Conservation (phyloP, 768 basidiomycete genomes). For the Amanita fuliginea region DNA sequence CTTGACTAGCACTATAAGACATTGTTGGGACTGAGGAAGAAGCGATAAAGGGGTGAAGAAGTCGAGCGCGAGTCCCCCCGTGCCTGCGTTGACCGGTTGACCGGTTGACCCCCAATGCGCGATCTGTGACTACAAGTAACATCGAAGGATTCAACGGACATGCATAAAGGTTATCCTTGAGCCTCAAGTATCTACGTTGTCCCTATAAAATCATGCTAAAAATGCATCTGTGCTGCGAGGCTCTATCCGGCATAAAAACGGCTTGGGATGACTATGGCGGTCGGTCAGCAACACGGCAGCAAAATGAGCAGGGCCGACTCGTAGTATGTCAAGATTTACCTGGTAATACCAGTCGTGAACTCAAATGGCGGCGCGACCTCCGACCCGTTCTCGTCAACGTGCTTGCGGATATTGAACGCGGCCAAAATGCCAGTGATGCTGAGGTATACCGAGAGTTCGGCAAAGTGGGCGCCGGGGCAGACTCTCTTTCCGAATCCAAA, state of each 20-base stretch:
- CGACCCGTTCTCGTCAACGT: background rate
- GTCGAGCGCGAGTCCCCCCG: too few relatives aligned
- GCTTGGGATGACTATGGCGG: background rate
- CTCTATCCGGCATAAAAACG: background rate
- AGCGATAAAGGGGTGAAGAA: too few relatives aligned
- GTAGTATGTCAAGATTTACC: too few relatives aligned
- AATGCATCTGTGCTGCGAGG: background rate
- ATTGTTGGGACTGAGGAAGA: too few relatives aligned
- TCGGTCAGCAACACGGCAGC: background rate
- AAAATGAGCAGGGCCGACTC: background rate
- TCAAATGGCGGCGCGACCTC: background rate
- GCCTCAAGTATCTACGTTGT: too few relatives aligned
- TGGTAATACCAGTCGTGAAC: conserved; percentile 6
- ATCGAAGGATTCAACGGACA: too few relatives aligned
- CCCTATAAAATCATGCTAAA: background rate
- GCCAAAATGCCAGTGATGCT: conserved; percentile 6
- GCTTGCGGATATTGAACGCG: conserved; percentile 1
- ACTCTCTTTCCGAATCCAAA: conserved; percentile 6
- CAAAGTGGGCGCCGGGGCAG: conserved; percentile 7
- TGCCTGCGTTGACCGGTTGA: too few relatives aligned
- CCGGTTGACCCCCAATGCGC: too few relatives aligned
- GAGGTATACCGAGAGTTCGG: conserved; percentile 2
- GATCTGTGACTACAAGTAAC: too few relatives aligned
- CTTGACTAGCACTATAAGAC: too few relatives aligned
- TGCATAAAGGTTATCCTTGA: too few relatives aligned